Base-by-base conservation (phyloP, 441 rosid genomes). In the Populus trichocarpa region DNA sequence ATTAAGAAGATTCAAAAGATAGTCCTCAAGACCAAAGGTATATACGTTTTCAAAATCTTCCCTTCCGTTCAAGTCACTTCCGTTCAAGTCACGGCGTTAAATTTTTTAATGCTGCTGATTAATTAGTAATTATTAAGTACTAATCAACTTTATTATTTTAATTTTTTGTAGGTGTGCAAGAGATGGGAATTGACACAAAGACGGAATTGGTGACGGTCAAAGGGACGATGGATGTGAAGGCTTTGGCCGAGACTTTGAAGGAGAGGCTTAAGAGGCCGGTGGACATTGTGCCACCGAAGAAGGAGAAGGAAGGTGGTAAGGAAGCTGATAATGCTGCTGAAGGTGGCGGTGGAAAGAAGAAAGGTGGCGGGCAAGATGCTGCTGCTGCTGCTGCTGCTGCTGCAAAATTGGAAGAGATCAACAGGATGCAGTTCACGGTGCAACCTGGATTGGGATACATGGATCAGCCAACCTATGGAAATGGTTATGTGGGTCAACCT, bases 191-290 rank as follows among this genome's bases (percentile, higher is more conserved):
- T n/a, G 93, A 92, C 78, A 86, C 76, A 78, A 87, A 77, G 80
- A 96, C 90, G 87, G 89, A 91, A 4, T 69, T 87, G 80, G 91
- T 93, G 35, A 88, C 96, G 11, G 96, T 96, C 38, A 96, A 85
- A 42, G 98, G 99, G 64, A 88, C 90, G 1, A 91, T 96, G 94
- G 95, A 92, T 76, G 93, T 81, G 4, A 89, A 92, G 78, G 91
- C 83, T 11, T 83, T 96, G 81, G 83, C 83, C 0, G 88, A 85
- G 71, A 25, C 13, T 57, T 69, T 96, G 78, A 74, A 81, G 79
- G 89, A 86, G 74, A 91, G 79, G 79, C 88, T 94, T 75, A 94
- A 88, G 82, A 84, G 90, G 77, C 26, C 79, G 10, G 97, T 91
- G 42, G 92, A 90, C 81, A 81, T 96, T 53, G 93, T 94, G 73